phyloP scores from a whole-genome alignment of 768 basidiomycete species.

The Cyclocybe cylindracea region DNA sequence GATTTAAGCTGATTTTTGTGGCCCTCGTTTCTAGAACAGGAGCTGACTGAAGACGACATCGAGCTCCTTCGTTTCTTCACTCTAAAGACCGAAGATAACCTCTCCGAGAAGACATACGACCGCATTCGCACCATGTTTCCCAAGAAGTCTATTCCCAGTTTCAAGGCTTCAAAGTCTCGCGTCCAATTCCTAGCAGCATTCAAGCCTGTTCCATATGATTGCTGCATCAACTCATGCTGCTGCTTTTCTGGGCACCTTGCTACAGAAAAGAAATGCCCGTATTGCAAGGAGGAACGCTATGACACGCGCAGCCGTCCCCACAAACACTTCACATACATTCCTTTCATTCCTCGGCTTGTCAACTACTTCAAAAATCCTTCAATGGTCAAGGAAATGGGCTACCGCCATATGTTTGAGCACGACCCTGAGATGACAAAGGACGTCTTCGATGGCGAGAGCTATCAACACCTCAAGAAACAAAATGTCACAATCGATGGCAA shows the following conservation, averaged over 20 bases:
- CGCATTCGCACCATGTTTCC: not conserved
- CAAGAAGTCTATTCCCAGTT: not conserved
- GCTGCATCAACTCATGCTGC: slow-evolving; percentile 43
- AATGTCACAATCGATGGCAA: slow-evolving; percentile 23
- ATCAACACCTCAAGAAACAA: slow-evolving; percentile 19
- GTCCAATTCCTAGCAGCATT: slow-evolving; percentile 31
- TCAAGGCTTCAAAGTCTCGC: not conserved
- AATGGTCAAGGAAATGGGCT: slow-evolving; percentile 18
- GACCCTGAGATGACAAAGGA: slow-evolving; percentile 24
- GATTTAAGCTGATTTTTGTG: too few species aligned
- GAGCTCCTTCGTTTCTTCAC: not conserved
- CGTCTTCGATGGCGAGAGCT: slow-evolving; percentile 34
- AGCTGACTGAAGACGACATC: too few species aligned
- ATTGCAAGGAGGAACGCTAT: slow-evolving; percentile 24
- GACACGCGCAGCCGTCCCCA: slow-evolving; percentile 19
- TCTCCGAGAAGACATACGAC: not conserved
- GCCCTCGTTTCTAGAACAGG: too few species aligned
- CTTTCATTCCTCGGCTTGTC: slow-evolving; percentile 24
- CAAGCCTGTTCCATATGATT: slow-evolving; percentile 33
- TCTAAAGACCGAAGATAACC: not conserved
- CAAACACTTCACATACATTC: slow-evolving; percentile 35
- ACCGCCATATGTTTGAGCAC: slow-evolving; percentile 22
- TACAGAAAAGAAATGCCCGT: slow-evolving; percentile 27
- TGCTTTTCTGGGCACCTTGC: slow-evolving; percentile 34
- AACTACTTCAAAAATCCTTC: slow-evolving; percentile 17